These are phyloP conservation scores for Fagus sylvatica DNA, from an alignment of 306 rosid genomes.

Conservation along the genomic window DNA sequence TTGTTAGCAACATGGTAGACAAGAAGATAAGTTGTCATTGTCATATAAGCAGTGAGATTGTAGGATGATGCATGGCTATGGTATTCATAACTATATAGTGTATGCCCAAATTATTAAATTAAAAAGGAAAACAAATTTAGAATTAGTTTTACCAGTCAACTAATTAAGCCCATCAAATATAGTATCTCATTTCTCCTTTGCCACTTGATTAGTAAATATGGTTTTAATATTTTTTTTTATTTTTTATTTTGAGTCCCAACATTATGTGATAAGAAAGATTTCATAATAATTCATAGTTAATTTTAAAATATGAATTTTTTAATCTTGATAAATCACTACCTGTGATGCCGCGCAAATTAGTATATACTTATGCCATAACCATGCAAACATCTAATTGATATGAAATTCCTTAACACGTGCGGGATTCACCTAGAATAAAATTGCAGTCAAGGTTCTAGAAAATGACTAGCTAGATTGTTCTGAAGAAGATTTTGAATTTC, in stretches of 20 bases:
- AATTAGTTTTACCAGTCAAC: neutral
- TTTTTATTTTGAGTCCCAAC: too few species aligned
- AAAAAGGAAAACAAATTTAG: neutral
- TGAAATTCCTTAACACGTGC: neutral
- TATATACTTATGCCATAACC: too few species aligned
- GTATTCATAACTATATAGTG: neutral
- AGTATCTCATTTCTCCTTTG: too few species aligned
- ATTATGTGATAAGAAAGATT: too few species aligned
- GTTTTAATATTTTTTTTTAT: too few species aligned
- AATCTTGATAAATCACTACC: too few species aligned
- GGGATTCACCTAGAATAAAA: neutral
- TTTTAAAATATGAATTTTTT: too few species aligned
- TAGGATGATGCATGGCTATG: neutral
- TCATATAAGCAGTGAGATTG: neutral
- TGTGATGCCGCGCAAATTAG: too few species aligned
- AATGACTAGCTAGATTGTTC: neutral
- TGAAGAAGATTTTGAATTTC: neutral
- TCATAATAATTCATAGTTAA: too few species aligned
- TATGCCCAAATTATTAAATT: neutral
- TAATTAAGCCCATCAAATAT: neutral
- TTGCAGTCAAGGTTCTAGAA: neutral
- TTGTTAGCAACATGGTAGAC: neutral
- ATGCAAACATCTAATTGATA: too few species aligned
- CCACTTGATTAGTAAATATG: too few species aligned
- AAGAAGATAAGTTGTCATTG: slow-evolving; percentile 8